phyloP scores from a whole-genome alignment of 257 asterid genomes.

The Fraxinus excelsior region DNA sequence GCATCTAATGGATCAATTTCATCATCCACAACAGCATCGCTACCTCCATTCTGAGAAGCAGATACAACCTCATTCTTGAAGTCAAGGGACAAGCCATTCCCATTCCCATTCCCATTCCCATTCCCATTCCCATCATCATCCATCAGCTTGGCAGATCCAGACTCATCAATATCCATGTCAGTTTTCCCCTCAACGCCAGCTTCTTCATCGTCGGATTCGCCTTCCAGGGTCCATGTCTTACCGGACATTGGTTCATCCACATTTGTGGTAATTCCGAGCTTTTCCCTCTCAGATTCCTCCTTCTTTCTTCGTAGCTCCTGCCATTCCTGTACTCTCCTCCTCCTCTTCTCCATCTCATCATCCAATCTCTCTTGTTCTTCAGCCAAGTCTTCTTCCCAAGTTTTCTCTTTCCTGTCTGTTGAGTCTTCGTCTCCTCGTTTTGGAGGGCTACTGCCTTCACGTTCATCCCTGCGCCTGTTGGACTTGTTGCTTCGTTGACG shows the following conservation, averaged over 20 bases:
- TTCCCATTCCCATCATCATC: constrained; percentile 34
- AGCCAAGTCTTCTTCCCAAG: constrained; percentile 69
- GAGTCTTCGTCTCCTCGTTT: constrained; percentile 46
- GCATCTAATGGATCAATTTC: constrained; percentile 91
- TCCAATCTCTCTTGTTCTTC: constrained; percentile 82
- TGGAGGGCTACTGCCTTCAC: constrained; percentile 41
- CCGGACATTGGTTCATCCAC: constrained; percentile 61
- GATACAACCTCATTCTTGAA: constrained; percentile 37
- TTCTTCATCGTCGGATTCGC: constrained; percentile 91
- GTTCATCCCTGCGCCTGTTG: constrained; percentile 42
- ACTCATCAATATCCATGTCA: constrained; percentile 52
- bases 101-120: constrained; percentile 37
- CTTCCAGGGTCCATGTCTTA: constrained; percentile 86
- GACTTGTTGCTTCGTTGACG: constrained; percentile 45
- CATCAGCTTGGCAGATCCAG: constrained; percentile 36
- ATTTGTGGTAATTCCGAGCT: constrained; percentile 53
- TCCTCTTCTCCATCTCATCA: constrained; percentile 82
- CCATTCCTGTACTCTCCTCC: constrained; percentile 96
- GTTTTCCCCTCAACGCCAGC: constrained; percentile 49
- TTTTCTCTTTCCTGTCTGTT: constrained; percentile 42
- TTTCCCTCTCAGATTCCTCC: constrained; percentile 75
- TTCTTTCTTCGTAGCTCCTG: constrained; percentile 64
- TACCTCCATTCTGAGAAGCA: constrained; percentile 43
- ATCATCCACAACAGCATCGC: constrained; percentile 45
- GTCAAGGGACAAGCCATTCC: constrained; percentile 39